Evolutionary conservation across 2,329 filamentous ascomycete species (phyloP).

Genomic region (Fusarium protoensiforme): DNA sequence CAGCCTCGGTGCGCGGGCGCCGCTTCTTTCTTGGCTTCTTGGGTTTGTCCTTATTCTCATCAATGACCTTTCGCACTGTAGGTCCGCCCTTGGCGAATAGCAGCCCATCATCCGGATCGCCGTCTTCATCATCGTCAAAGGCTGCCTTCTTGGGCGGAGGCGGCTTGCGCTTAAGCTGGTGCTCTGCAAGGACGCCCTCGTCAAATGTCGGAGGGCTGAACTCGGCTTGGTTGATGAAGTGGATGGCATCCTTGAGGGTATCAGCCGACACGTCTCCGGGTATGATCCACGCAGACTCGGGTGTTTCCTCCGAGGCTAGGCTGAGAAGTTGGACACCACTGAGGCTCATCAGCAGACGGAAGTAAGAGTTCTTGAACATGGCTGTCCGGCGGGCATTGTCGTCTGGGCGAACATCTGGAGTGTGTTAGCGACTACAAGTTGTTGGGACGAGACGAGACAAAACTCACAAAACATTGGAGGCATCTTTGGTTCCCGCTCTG

Average conservation of each 20-base stretch:
- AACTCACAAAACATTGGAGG: slow-evolving; percentile 50
- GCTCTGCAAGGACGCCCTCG: slow-evolving; percentile 77
- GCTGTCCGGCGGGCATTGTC: slow-evolving; percentile 75
- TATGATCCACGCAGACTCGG: slow-evolving; percentile 82
- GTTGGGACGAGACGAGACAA: neutral
- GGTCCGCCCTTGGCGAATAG: slow-evolving; percentile 75
- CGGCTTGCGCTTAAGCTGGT: slow-evolving; percentile 81
- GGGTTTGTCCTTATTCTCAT: slow-evolving; percentile 65
- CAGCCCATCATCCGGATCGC: slow-evolving; percentile 64
- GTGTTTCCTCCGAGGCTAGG: slow-evolving; percentile 72
- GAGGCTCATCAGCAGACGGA: slow-evolving; percentile 85
- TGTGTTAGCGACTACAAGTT: slow-evolving; percentile 42
- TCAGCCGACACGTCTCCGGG: slow-evolving; percentile 73
- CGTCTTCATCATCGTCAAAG: slow-evolving; percentile 78
- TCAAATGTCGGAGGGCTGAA: slow-evolving; percentile 83
- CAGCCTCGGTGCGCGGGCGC: slow-evolving; percentile 67
- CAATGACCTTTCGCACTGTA: slow-evolving; percentile 63
- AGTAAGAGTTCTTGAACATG: slow-evolving; percentile 89
- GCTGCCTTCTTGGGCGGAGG: slow-evolving; percentile 65
- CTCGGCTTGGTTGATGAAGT: slow-evolving; percentile 80
- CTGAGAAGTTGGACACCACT: slow-evolving; percentile 73
- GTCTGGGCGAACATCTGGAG: slow-evolving; percentile 69
- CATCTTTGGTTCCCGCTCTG: slow-evolving; percentile 41
- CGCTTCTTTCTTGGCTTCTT: slow-evolving; percentile 54
- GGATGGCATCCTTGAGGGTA: slow-evolving; percentile 74